A percentile compares a stretch with the other conserved stretches of the same genome.
Conservation (phyloP, 805 yeast species). For the Allodekkera sacchari region DNA sequence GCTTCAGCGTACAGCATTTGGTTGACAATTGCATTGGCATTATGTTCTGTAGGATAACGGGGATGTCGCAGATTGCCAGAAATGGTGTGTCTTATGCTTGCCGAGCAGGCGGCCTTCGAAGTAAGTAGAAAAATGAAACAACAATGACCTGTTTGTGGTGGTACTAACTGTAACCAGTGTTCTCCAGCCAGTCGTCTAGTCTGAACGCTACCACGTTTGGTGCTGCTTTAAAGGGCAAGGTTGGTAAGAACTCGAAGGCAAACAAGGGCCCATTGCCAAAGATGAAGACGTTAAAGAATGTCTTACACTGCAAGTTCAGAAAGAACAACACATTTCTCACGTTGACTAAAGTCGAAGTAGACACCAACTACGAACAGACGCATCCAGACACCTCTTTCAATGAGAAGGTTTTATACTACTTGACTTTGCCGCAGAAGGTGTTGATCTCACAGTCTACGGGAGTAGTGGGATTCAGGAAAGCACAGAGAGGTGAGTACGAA, state of each 20-base stretch:
- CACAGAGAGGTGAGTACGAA: slow-evolving; percentile 88
- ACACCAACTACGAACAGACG: slow-evolving; percentile 46
- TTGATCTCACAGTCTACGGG: slow-evolving; percentile 71
- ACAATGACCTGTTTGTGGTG: too few relatives aligned
- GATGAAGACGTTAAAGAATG: slow-evolving; percentile 46
- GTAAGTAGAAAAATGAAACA: too few relatives aligned
- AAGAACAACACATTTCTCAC: slow-evolving; percentile 81
- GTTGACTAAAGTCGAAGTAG: slow-evolving; percentile 62
- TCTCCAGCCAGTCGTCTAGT: too few relatives aligned
- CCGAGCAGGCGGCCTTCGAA: too few relatives aligned
- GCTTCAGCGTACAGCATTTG: too few relatives aligned
- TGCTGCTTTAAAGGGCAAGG: slow-evolving; percentile 13
- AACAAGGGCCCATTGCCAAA: slow-evolving; percentile 4
- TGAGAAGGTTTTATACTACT: slow-evolving; percentile 67
- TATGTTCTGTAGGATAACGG: too few relatives aligned
- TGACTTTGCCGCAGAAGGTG: slow-evolving; percentile 72
- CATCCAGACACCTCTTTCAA: slow-evolving; percentile 50
- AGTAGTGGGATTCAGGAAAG: slow-evolving; percentile 77
- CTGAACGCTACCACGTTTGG: slow-evolving; percentile 25
- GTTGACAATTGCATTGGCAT: too few relatives aligned
- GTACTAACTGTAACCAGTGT: too few relatives aligned
- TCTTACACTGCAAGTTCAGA: slow-evolving; percentile 67
- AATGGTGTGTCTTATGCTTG: too few relatives aligned
- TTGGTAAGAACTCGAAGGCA: slow-evolving; percentile 4
- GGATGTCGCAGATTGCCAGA: too few relatives aligned